These are phyloP conservation scores for Nadsonia starkeyi-henricii DNA, from an alignment of 1,139 yeast genomes.

Conservation along the genomic window DNA sequence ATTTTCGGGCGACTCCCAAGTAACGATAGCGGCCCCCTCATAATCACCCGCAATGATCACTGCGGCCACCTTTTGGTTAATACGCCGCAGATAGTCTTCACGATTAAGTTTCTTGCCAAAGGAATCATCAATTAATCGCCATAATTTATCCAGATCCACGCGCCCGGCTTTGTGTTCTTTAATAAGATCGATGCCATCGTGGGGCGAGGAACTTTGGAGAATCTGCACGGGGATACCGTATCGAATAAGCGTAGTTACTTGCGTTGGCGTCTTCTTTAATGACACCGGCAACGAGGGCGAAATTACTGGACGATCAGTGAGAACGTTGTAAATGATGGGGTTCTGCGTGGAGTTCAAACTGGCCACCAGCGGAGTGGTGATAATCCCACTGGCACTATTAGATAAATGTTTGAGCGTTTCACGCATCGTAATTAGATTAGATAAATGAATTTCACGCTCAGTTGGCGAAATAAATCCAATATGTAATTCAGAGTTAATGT, in stretches of 20 bases:
- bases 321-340: constrained; percentile 75
- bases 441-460: constrained; percentile 36
- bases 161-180: constrained; percentile 34
- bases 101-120: constrained; percentile 57
- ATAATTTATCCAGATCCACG: constrained; percentile 44
- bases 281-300: constrained; percentile 79
- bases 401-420: constrained; percentile 31
- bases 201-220: constrained; percentile 23
- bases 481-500: constrained; percentile 46
- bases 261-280: constrained; percentile 39
- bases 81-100: constrained; percentile 49
- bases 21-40: constrained; percentile 87
- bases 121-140: constrained; percentile 58
- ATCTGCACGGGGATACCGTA: constrained; percentile 58
- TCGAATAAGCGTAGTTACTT: constrained; percentile 67
- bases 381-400: constrained; percentile 35
- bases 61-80: constrained; percentile 55
- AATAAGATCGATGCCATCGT: constrained; percentile 27
- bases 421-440: constrained; percentile 43
- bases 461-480: constrained; percentile 37
- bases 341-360: constrained; percentile 32
- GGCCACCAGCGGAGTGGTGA: constrained; percentile 37
- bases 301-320: constrained; percentile 85
- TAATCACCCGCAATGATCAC: constrained; percentile 83
- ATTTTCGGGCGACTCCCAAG: constrained; percentile 41